Conservation (phyloP, 1,284 basidiomycete species). For the Cryptococcus depauperatus region DNA sequence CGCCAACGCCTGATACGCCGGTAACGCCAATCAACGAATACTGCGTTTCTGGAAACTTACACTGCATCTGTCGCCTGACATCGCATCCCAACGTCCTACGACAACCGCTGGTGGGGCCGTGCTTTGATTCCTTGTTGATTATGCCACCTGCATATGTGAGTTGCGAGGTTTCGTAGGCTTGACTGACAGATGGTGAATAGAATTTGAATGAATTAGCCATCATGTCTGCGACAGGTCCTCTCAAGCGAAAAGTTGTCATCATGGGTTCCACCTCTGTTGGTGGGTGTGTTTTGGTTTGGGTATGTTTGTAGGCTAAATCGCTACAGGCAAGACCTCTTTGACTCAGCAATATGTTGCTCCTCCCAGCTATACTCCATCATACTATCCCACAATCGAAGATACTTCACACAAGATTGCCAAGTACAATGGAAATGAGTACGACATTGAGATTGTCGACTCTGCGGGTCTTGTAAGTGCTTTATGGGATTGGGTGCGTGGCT, state of each 20-base stretch:
- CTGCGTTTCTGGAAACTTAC: too few species aligned
- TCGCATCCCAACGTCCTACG: too few species aligned
- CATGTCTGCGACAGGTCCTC: constrained; percentile 14
- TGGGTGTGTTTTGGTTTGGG: constrained; percentile 42
- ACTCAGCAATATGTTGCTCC: constrained; percentile 63
- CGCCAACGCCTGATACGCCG: constrained; percentile 8
- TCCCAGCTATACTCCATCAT: constrained; percentile 63
- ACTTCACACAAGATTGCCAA: constrained; percentile 78
- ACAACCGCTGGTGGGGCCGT: too few species aligned
- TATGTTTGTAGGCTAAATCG: not conserved
- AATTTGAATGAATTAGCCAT: not conserved
- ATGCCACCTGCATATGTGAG: constrained; percentile 1
- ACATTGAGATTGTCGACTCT: constrained; percentile 97
- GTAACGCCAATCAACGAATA: too few species aligned
- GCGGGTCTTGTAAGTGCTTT: constrained; percentile 60
- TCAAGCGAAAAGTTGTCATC: constrained; percentile 74
- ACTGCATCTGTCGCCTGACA: too few species aligned
- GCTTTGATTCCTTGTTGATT: not conserved
- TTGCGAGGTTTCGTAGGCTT: not conserved
- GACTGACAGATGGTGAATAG: not conserved
- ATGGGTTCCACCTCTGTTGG: constrained; percentile 73
- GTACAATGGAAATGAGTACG: constrained; percentile 76
- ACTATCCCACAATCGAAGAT: constrained; percentile 93
- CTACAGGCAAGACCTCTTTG: constrained; percentile 67
- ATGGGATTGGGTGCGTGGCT: not conserved